Evolutionary conservation across 192 early-diverging fungal species (phyloP).

Genomic region (Linnemannia elongata): DNA sequence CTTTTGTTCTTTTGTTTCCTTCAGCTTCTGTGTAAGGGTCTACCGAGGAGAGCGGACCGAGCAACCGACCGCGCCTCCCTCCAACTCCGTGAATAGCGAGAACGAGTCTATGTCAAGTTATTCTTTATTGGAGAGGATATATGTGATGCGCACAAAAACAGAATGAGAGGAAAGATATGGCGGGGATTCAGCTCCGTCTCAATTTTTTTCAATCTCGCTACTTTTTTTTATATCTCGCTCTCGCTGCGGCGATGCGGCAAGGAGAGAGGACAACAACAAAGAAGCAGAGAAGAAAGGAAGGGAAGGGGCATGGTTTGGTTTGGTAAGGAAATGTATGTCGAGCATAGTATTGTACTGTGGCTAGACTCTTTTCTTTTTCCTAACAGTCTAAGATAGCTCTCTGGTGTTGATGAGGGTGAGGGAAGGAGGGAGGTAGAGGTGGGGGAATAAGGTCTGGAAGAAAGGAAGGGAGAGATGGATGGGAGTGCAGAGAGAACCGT

Average conservation of each 20-base stretch:
- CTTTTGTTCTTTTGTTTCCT: background rate
- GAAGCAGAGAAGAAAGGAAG: background rate
- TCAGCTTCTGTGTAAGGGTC: background rate
- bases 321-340: no score
- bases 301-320: no score
- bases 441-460: background rate
- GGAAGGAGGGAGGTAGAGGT: background rate
- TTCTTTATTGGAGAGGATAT: background rate
- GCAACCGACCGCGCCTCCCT: background rate
- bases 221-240: background rate
- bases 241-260: background rate
- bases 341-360: no score
- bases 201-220: background rate
- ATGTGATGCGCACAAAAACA: background rate
- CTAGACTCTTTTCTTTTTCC: no score
- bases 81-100: background rate
- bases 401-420: no score
- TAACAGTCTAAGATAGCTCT: no score
- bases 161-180: background rate
- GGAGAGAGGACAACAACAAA: background rate
- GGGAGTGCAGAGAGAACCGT: background rate
- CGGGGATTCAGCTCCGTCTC: background rate
- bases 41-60: background rate
- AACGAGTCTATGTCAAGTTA: background rate
- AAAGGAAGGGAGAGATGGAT: background rate